Base-by-base conservation (phyloP, 306 rosid species). In the Ziziphus jujuba region DNA sequence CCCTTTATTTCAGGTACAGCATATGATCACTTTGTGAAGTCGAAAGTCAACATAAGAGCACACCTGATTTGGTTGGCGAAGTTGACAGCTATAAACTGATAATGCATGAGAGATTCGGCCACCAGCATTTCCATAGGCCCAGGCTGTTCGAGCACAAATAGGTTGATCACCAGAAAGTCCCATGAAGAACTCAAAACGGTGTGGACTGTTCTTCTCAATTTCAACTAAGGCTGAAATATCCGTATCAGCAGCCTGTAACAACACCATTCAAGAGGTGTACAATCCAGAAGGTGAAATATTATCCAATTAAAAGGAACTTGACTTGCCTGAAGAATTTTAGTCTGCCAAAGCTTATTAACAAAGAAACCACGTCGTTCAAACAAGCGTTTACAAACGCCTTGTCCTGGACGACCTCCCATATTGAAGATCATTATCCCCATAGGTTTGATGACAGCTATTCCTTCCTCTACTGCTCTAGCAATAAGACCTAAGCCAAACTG, bases 321-420 rank as follows among this genome's bases (percentile, higher is more conserved):
- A 62, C 90, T 84, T 79, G 82, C 99, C 96, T 93, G 99, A 61
- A 84, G 72, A 71, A 93, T 89, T 88, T 90, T 93, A 23, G 99
- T 93, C 81, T 93, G 99, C 99, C 97, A 93, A 78, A 93, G 91
- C 85, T 83, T 88, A 69, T 80, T 83, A 77, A 93, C 81, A 59
- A 63, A 64, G 74, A 86, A 86, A 60, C 99, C 99, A 22, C 99
- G 99, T 13, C 97, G 96, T 73, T 93, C 99, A 82, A 93, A 93
- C 85, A 93, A 79, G 71, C 82, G 91, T 69, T 81, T 87, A 77
- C 96, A 93, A 62, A 93, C 99, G 61, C 63, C 96, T 79, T 93
- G 99, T 65, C 99, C 99, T 34, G 99, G 99, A 72, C 99, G 99
- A 15, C 99, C 97, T 66, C 99, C 99, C 89, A 93, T 93, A 69